Conservation (phyloP, 495 filamentous ascomycete genomes). For the Aspergillus ellipticus region DNA sequence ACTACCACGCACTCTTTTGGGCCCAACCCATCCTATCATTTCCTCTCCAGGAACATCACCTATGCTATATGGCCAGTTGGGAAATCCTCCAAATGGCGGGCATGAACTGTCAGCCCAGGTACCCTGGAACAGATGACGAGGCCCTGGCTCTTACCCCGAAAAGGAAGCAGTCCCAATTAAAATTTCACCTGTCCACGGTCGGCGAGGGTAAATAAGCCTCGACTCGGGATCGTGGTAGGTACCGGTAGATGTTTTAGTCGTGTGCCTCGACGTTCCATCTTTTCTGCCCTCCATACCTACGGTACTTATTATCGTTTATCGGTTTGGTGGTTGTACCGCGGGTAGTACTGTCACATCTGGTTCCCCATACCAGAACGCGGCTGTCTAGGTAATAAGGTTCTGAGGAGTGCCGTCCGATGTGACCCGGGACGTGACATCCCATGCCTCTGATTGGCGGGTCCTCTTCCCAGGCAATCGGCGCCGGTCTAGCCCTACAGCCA, state of each 20-base stretch:
- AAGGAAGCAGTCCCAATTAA: not conserved
- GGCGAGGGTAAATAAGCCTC: not conserved
- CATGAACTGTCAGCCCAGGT: not conserved
- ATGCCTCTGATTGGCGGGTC: not conserved
- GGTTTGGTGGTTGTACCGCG: not conserved
- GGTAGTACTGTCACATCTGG: not conserved
- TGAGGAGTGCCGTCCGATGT: slow-evolving; percentile 2
- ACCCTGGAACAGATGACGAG: not conserved
- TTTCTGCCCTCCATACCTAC: too few relatives aligned
- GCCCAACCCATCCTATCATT: not conserved
- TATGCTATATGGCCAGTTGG: not conserved
- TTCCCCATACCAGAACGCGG: not conserved
- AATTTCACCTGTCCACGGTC: not conserved
- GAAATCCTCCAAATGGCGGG: not conserved
- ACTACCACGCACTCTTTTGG: not conserved
- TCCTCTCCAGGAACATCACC: not conserved
- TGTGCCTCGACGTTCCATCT: not conserved
- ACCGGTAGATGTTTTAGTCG: not conserved
- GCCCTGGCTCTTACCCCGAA: not conserved
- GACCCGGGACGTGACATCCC: not conserved
- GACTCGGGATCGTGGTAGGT: too few relatives aligned
- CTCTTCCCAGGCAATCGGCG: not conserved
- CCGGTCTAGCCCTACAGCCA: not conserved
- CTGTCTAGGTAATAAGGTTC: not conserved
- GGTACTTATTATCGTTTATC: too few relatives aligned